Evolutionary conservation across 257 asterid species (phyloP).

Genomic region (Ballota nigra): DNA sequence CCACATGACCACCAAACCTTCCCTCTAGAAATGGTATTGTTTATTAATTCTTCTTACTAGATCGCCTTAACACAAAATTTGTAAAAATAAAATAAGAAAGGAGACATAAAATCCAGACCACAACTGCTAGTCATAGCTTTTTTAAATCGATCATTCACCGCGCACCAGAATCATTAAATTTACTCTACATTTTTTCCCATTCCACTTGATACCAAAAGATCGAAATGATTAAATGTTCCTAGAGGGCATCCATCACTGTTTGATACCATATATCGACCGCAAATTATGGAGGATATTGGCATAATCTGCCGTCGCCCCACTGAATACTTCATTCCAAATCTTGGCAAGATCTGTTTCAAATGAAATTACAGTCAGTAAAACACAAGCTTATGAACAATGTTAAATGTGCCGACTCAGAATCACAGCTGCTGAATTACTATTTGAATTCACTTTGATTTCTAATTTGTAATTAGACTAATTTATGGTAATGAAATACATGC

Average conservation of each 20-base stretch:
- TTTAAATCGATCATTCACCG: not conserved
- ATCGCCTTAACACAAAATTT: too few relatives aligned
- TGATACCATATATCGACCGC: slow-evolving; percentile 43
- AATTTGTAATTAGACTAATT: not conserved
- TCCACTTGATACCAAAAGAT: not conserved
- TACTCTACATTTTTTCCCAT: not conserved
- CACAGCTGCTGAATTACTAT: not conserved
- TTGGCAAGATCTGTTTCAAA: slow-evolving; percentile 51
- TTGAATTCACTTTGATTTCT: not conserved
- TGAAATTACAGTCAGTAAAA: slow-evolving; percentile 19
- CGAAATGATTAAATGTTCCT: not conserved
- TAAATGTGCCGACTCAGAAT: not conserved
- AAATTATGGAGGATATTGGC: slow-evolving; percentile 43
- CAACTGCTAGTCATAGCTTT: too few relatives aligned
- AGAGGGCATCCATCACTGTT: slow-evolving; percentile 23
- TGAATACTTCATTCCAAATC: slow-evolving; percentile 72
- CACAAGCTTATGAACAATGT: not conserved
- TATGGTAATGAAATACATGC: not conserved
- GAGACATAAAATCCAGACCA: too few relatives aligned
- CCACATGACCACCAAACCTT: too few relatives aligned
- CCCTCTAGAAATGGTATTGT: too few relatives aligned
- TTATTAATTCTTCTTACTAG: too few relatives aligned
- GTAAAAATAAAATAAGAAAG: too few relatives aligned
- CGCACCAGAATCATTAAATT: not conserved
- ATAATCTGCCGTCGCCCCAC: slow-evolving; percentile 43